These are phyloP conservation scores for Mortierella sp. DNA, from an alignment of 371 early-diverging fungal species.

Conservation along the genomic window DNA sequence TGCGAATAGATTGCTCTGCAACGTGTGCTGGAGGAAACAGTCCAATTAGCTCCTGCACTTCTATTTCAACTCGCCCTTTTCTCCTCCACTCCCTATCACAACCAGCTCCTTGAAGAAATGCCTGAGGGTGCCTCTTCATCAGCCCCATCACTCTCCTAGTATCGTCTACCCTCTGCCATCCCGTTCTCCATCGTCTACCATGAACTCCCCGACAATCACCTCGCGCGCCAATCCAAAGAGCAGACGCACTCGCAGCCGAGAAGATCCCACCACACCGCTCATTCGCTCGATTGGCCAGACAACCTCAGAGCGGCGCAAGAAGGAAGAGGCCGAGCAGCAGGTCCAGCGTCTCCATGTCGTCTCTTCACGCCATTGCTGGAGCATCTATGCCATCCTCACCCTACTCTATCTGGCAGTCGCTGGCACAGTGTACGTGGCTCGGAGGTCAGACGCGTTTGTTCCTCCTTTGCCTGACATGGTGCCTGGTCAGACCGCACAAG, in stretches of 20 bases:
- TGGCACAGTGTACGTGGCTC: slow-evolving; percentile 18
- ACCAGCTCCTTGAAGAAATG: too few species aligned
- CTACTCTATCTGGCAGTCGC: slow-evolving; percentile 17
- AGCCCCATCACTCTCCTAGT: too few species aligned
- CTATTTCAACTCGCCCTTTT: not conserved
- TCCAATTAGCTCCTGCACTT: too few species aligned
- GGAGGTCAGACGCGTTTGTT: slow-evolving; percentile 26
- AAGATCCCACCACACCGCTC: slow-evolving; percentile 34
- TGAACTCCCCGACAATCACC: slow-evolving; percentile 45
- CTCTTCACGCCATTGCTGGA: slow-evolving; percentile 21
- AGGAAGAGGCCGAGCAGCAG: slow-evolving; percentile 33
- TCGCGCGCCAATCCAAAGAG: slow-evolving; percentile 44
- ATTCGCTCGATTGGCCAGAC: slow-evolving; percentile 34
- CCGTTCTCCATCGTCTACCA: not conserved
- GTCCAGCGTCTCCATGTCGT: slow-evolving; percentile 31
- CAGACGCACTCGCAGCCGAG: slow-evolving; percentile 39
- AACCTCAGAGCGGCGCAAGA: slow-evolving; percentile 23
- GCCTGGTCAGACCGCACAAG: slow-evolving; percentile 25
- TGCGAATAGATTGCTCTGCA: too few species aligned
- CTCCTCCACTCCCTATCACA: not conserved
- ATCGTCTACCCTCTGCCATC: not conserved
- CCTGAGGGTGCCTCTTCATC: too few species aligned
- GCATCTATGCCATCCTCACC: slow-evolving; percentile 28
- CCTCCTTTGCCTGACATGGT: slow-evolving; percentile 31
- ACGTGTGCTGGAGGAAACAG: too few species aligned